Base-by-base conservation (phyloP, 371 early-diverging fungal species). In the Funneliformis caledonium region DNA sequence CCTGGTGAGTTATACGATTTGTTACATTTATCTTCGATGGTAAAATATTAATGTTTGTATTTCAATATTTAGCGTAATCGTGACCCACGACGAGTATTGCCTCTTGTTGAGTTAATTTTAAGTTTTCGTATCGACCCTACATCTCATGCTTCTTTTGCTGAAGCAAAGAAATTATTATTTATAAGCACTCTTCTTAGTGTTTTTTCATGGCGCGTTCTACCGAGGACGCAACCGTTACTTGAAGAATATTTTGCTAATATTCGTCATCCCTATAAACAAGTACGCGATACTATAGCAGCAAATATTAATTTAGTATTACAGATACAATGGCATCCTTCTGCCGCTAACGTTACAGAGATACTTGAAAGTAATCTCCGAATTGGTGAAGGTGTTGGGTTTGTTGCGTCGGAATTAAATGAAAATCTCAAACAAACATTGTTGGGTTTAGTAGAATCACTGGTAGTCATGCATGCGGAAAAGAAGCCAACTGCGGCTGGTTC, bases 191-290 rank as follows among this genome's bases (percentile, higher is more conserved):
- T 94, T 65, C 76, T 95, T 5, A 80, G 85, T n/a, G 77, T 85
- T 0, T 83, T 92, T 67, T 89, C 89, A 43, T 97, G 96, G 96
- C 88, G 95, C 8, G 85, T 92, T 1, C 82, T 84, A 8, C 87
- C 93, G 11, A 74, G 87, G 50, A 83, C 87, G 0, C 80, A 84
- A 1, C 68, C 83, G 1, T 81, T 93, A 74, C 81, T 92, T 31
- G 86, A 88, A 33, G 86, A 85, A 0, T 91, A 92, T 65, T 50
- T 94, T 45, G 82, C 82, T 0, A 88, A 90, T 47, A 77, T 96
- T 61, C 85, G 88, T 2, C 94, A 95, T 83, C 96, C 96, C 1
- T 97, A 97, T 86, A 92, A 96, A 83, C 96, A 95, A 84, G 95
- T 97, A 33, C 91, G 97, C 7, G 95, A 96, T 81, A 86, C 88